Base-by-base conservation (phyloP, 2,329 filamentous ascomycete species). In the Neophaeococcomyces mojaviensis region DNA sequence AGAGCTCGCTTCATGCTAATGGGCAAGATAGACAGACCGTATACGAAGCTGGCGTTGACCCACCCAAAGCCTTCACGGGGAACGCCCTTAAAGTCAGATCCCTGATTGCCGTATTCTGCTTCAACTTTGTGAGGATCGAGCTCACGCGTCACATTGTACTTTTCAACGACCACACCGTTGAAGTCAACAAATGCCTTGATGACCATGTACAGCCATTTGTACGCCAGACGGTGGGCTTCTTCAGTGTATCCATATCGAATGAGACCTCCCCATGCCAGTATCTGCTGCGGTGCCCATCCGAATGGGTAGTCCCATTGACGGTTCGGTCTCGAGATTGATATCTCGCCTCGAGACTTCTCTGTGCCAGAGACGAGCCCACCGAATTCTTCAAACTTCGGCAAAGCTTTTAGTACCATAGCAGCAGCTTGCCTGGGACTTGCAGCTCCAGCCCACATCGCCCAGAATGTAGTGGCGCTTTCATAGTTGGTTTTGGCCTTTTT, bases 291-390 rank as follows among this genome's bases (percentile, higher is more conserved):
- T 46, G 92, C 92, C 92, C 92, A 98, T 49, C 92, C 92, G 62
- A 92, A 97, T 0, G 92, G 92, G 63, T 88, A 97, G 64, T 98
- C 92, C 92, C 92, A 98, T 64, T 98, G 92, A 57, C 92, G 81
- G 65, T 96, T 97, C 6, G 92, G 92, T 39, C 90, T 78, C 57
- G 89, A 79, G 32, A 96, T 67, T 10, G 85, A 82, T 50, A 95
- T 72, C 26, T 74, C 71, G 33, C 92, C 92, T 36, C 92, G 85
- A 45, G 88, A 95, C 65, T 88, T 79, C 62, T 95, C 82, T 0
- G 90, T 95, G 44, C 90, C 90, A 1, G 89, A 90, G 1, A 94
- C 77, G 15, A 98, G 73, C 6, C 92, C 92, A 26, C 92, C 92
- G 49, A 83, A 83, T 1, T 79, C 86, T 66, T 98, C 90, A 51